A percentile compares a stretch with the other conserved stretches of the same genome.
phyloP scores from a whole-genome alignment of 148 eudicot genomes.

The Fagopyrum homotropicum region DNA sequence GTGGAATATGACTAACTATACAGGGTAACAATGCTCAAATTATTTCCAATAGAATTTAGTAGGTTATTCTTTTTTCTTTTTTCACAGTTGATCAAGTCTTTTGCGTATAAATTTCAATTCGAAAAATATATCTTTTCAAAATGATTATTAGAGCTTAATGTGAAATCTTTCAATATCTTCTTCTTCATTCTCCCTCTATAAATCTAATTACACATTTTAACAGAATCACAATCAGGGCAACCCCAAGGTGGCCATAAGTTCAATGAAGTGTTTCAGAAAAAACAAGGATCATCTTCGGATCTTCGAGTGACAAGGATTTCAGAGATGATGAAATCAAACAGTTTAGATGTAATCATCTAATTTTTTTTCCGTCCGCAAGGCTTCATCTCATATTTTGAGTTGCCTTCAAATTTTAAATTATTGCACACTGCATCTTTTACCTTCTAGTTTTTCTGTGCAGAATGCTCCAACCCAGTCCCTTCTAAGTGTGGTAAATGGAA shows the following conservation, averaged over 20 bases:
- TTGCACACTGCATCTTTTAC: neutral
- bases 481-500: conserved; percentile 71
- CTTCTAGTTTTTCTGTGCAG: conserved; percentile 34
- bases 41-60: neutral
- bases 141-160: neutral
- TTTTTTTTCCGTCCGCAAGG: neutral
- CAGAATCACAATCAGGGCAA: conserved; percentile 47
- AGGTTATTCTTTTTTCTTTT: neutral
- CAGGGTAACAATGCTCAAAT: neutral
- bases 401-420: conserved; percentile 2
- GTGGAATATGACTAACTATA: neutral
- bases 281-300: conserved; percentile 62
- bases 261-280: conserved; percentile 82
- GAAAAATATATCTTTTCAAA: neutral
- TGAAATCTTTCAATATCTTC: neutral
- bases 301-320: conserved; percentile 70
- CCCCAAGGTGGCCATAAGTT: conserved; percentile 59
- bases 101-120: neutral
- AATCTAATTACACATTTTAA: neutral
- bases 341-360: conserved; percentile 63
- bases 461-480: conserved; percentile 97
- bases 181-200: neutral
- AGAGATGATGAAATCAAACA: conserved; percentile 80
- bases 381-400: neutral
- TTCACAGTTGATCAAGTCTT: neutral